Evolutionary conservation across 345 rosid species (phyloP).

Genomic region (Sisymbrium irio): DNA sequence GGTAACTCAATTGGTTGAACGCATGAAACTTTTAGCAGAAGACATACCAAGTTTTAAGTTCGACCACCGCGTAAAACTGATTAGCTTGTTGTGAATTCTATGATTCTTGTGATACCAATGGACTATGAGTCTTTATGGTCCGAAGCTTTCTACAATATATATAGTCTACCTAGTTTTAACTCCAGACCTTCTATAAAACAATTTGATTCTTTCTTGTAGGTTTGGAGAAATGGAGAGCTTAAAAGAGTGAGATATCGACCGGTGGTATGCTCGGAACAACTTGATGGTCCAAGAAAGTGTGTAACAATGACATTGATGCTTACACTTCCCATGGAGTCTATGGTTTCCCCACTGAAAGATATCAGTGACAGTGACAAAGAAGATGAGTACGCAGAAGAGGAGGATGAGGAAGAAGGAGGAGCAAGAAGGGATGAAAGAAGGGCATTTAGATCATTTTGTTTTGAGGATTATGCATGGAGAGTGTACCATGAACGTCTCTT

Average conservation of each 20-base stretch:
- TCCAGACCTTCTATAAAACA: neutral
- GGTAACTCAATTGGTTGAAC: too few relatives aligned
- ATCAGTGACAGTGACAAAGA: conserved; percentile 9
- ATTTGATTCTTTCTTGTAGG: conserved; percentile 40
- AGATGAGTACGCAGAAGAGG: conserved; percentile 24
- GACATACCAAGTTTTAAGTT: too few relatives aligned
- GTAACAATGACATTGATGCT: conserved; percentile 59
- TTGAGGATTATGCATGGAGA: conserved; percentile 87
- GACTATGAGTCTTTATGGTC: neutral
- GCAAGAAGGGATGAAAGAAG: conserved; percentile 2
- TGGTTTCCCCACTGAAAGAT: conserved; percentile 46
- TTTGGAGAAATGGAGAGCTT: conserved; percentile 77
- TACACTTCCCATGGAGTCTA: conserved; percentile 55
- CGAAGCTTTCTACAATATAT: neutral
- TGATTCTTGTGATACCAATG: neutral
- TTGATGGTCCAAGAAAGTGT: conserved; percentile 18
- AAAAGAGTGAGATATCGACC: conserved; percentile 74
- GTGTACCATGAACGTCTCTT: conserved; percentile 60
- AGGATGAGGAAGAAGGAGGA: conserved; percentile 1
- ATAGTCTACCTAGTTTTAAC: neutral
- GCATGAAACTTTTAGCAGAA: too few relatives aligned
- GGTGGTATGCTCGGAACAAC: conserved; percentile 33
- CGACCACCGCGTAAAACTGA: too few relatives aligned
- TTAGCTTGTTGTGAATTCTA: neutral
- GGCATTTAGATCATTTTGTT: conserved; percentile 50